Conservation (phyloP, 1,284 basidiomycete genomes). For the Thelephora terrestris region DNA sequence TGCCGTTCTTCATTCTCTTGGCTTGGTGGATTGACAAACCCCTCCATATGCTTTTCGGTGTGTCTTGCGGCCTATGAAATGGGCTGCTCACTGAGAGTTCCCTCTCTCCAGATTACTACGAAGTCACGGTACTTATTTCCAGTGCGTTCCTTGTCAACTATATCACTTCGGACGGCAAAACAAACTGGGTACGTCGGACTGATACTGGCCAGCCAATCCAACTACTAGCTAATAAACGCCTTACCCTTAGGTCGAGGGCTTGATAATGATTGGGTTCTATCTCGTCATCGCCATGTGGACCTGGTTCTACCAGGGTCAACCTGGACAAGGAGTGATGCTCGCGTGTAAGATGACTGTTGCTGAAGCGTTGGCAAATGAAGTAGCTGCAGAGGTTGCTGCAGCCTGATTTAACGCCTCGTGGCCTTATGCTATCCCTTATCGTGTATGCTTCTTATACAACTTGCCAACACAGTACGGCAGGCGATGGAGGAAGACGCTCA, state of each 20-base stretch:
- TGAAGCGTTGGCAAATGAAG: conserved; percentile 13
- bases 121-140: conserved; percentile 47
- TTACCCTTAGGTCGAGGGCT: conserved; percentile 30
- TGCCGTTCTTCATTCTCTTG: conserved; percentile 28
- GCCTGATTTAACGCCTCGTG: no score
- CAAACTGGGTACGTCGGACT: conserved; percentile 45
- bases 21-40: conserved; percentile 27
- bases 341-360: conserved; percentile 15
- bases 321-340: conserved; percentile 27
- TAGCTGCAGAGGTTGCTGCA: no score
- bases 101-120: conserved; percentile 34
- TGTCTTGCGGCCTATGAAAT: conserved; percentile 6
- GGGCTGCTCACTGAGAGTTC: neutral
- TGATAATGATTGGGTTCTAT: conserved; percentile 53
- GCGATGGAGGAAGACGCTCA: no score
- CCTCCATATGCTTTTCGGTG: conserved; percentile 31
- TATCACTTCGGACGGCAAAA: conserved; percentile 59
- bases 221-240: conserved; percentile 8
- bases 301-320: conserved; percentile 49
- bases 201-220: conserved; percentile 4
- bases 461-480: no score
- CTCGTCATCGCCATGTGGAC: conserved; percentile 39
- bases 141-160: conserved; percentile 64
- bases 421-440: no score
- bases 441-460: no score